Evolutionary conservation across 2,329 filamentous ascomycete species (phyloP), one percentile per base, ranked within the genome.

Genomic region (Neocucurbitaria cava): DNA sequence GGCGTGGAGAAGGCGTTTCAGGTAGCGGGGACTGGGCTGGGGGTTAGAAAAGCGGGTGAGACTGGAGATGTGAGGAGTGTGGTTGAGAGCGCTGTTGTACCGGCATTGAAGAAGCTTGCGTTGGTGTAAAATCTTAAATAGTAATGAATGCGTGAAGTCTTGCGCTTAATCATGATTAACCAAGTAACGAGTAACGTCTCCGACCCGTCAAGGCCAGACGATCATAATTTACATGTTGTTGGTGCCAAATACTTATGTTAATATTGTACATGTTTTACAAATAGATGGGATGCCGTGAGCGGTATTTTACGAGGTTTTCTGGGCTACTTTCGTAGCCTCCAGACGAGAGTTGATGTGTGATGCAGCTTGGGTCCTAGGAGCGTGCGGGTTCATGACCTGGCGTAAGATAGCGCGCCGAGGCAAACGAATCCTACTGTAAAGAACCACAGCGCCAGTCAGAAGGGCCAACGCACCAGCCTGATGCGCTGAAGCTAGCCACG

Each of bases 381-480:
- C 54, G 31, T 58, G 54, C 2, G 67, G 56, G 40, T 69, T 70
- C 60, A 66, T 62, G 42, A 75, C 55, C 46, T 72, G 68, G 31
- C 62, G 62, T 44, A 73, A 46, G 18, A 75, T 64, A 24, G 67
- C 70, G 2, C 70, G 68, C 3, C 72, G 62, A 11, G 73, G 72
- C 68, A 74, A 64, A 0, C 66, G 66, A 30, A 73, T 71, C 24
- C 73, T 63, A 66, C 89, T 92, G 10, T 90, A 91, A 33, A 97
- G 80, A 1, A 97, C 83, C 20, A 96, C 80, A 0, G 89, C 89
- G 40, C 91, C 92, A 0, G 91, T 96, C 56, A 99, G 78, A 18
- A 99, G 80, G 2, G 91, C 91, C 63, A 99, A 78, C 55, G 89
- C 91, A 35, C 95, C 94, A 1, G 95, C 95, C 78, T 99, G 95